phyloP scores from a whole-genome alignment of 352 stramenopile species.

The Globisporangium paroecandrum region DNA sequence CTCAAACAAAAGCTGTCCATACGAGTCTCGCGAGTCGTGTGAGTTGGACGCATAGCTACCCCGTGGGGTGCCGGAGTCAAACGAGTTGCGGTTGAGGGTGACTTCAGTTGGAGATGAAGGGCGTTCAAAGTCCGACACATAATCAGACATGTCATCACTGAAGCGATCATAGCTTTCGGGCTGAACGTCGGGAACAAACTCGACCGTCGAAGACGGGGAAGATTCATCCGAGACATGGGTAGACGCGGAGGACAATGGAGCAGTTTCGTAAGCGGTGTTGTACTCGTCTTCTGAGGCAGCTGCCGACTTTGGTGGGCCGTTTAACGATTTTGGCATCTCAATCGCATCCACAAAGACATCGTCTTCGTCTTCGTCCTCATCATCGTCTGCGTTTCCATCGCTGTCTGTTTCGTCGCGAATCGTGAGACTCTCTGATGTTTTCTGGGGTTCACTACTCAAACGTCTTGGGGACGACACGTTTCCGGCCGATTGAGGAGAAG shows the following conservation, averaged over 20 bases:
- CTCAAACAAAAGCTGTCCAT: conserved; percentile 15
- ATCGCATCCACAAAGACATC: conserved; percentile 1
- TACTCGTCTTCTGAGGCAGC: conserved; percentile 1
- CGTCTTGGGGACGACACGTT: not conserved
- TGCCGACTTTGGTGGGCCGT: not conserved
- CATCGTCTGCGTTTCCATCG: conserved; percentile 5
- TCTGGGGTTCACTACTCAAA: not conserved
- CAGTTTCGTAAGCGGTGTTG: conserved; percentile 7
- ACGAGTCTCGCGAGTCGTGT: conserved; percentile 16
- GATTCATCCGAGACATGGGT: conserved; percentile 10
- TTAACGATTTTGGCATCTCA: not conserved
- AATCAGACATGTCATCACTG: conserved; percentile 10
- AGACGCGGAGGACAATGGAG: conserved; percentile 9
- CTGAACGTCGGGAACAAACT: not conserved
- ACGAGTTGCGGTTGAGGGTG: conserved; percentile 16
- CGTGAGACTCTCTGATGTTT: not conserved
- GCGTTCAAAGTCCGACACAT: conserved; percentile 4
- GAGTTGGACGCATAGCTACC: conserved; percentile 9
- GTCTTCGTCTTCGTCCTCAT: conserved; percentile 7
- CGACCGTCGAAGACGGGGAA: conserved; percentile 10
- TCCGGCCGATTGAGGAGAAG: conserved; percentile 1
- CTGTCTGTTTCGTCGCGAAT: conserved; percentile 15
- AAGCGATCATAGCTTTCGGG: conserved; percentile 5
- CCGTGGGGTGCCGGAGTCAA: conserved; percentile 20
- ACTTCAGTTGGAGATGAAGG: conserved; percentile 8